Percentiles rank a stretch among this genome's conserved stretches.
Conservation (phyloP, 2,329 filamentous ascomycete genomes). For the Penicillium fuscoglaucum region DNA sequence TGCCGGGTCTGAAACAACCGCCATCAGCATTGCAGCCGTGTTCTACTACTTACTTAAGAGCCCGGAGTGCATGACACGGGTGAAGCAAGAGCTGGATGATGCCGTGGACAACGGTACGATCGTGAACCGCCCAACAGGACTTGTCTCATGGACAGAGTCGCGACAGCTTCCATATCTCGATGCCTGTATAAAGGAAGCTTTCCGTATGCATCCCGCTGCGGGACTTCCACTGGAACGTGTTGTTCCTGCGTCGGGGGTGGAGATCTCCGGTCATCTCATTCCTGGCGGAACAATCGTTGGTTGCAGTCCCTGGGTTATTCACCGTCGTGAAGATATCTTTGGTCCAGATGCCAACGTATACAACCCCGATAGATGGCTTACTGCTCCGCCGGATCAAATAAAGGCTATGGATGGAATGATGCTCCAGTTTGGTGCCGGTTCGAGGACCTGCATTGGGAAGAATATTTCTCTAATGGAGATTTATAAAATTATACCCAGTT, state of each 20-base stretch:
- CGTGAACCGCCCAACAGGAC: constrained; percentile 25
- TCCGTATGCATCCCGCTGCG: constrained; percentile 72
- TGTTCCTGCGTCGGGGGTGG: constrained; percentile 51
- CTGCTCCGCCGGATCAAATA: constrained; percentile 9
- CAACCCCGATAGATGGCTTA: constrained; percentile 21
- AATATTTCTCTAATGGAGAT: constrained; percentile 35
- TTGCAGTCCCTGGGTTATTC: constrained; percentile 73
- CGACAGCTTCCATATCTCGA: constrained; percentile 72
- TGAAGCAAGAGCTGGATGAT: not conserved
- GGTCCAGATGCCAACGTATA: constrained; percentile 65
- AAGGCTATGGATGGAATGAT: constrained; percentile 18
- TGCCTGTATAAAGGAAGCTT: constrained; percentile 74
- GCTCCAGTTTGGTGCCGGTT: constrained; percentile 28
- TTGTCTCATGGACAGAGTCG: constrained; percentile 69
- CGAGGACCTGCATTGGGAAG: constrained; percentile 32
- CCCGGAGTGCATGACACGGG: constrained; percentile 36
- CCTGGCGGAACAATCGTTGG: constrained; percentile 59
- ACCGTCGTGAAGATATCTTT: constrained; percentile 67
- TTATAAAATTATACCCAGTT: constrained; percentile 28
- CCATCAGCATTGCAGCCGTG: constrained; percentile 68
- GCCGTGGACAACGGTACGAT: constrained; percentile 43
- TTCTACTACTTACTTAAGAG: constrained; percentile 74
- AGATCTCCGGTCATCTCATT: constrained; percentile 16
- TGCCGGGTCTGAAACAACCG: constrained; percentile 80
- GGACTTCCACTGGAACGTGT: constrained; percentile 73